A percentile compares a stretch with the other conserved stretches of the same genome.
phyloP scores from a whole-genome alignment of 768 basidiomycete genomes.

The Boletus eberwhitei region DNA sequence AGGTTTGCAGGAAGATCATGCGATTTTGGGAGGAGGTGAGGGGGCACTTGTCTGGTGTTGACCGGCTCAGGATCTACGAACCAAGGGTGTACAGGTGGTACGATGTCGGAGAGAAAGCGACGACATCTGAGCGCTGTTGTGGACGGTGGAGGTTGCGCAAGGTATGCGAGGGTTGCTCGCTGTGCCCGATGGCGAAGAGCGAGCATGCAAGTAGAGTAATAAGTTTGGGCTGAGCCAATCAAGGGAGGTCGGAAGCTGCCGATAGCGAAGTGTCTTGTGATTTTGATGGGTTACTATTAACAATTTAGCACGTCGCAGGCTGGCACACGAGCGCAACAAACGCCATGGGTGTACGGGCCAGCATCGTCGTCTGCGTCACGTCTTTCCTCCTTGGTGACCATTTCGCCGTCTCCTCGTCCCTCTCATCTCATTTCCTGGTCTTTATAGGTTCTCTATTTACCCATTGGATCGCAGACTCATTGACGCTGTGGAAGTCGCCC shows the following conservation, averaged over 20 bases:
- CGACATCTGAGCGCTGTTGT: neutral
- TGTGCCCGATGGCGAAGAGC: constrained; percentile 18
- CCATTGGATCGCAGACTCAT: constrained; percentile 91
- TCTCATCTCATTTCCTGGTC: neutral
- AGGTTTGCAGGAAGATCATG: constrained; percentile 45
- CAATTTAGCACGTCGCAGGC: neutral
- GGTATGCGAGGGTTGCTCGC: neutral
- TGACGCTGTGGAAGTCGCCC: constrained; percentile 86
- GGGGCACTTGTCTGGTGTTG: constrained; percentile 18
- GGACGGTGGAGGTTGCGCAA: neutral
- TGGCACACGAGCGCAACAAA: constrained; percentile 9
- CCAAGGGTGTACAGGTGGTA: constrained; percentile 46
- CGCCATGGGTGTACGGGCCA: constrained; percentile 68
- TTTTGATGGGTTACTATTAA: neutral
- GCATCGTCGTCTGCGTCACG: constrained; percentile 71
- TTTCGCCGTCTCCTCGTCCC: neutral
- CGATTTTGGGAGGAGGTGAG: constrained; percentile 26
- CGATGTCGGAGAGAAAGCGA: constrained; percentile 10
- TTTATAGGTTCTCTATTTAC: constrained; percentile 72
- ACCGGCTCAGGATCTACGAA: constrained; percentile 54
- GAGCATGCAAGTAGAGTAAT: constrained; percentile 7
- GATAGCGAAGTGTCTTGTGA: constrained; percentile 14
- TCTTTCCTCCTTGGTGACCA: constrained; percentile 73
- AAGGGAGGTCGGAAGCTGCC: constrained; percentile 13
- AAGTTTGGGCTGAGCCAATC: constrained; percentile 3